A percentile compares a stretch with the other conserved stretches of the same genome.
These are phyloP conservation scores for Pythium rhizo-oryzae DNA, from an alignment of 352 stramenopile genomes.

Conservation along the genomic window DNA sequence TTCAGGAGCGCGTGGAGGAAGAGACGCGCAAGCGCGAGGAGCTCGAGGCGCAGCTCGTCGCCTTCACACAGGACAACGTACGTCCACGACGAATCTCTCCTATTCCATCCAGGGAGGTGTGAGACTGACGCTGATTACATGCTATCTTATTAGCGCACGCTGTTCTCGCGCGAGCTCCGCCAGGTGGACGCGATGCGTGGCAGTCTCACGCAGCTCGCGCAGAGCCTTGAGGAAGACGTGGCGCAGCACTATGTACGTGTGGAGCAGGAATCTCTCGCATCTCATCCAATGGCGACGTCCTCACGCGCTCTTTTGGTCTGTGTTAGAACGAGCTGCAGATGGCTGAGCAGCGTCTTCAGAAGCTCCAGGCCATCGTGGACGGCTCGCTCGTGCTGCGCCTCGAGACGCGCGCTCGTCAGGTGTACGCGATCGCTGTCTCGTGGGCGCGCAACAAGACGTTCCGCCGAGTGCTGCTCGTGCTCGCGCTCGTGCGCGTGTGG, in stretches of 20 bases:
- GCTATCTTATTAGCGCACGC: slow-evolving; percentile 43
- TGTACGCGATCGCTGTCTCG: slow-evolving; percentile 36
- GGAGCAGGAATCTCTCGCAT: too few species aligned
- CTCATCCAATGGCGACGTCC: too few species aligned
- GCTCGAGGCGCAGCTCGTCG: slow-evolving; percentile 62
- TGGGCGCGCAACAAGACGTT: slow-evolving; percentile 59
- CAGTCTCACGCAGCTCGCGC: slow-evolving; percentile 54
- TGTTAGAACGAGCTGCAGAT: slow-evolving; percentile 58
- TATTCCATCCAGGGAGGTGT: background rate
- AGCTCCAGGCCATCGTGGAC: slow-evolving; percentile 39
- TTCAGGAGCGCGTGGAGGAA: slow-evolving; percentile 74
- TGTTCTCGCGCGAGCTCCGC: slow-evolving; percentile 55
- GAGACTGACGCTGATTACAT: background rate
- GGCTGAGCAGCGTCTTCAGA: slow-evolving; percentile 38
- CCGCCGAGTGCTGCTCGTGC: slow-evolving; percentile 52
- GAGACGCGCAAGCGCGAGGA: slow-evolving; percentile 70
- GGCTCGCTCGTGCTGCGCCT: slow-evolving; percentile 48
- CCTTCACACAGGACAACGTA: slow-evolving; percentile 66
- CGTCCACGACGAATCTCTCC: background rate
- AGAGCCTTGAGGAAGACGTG: slow-evolving; percentile 66
- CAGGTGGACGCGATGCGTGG: slow-evolving; percentile 58
- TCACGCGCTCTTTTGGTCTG: background rate
- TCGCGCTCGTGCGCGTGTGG: slow-evolving; percentile 54
- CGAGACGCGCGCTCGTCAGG: slow-evolving; percentile 42
- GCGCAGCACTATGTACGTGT: slow-evolving; percentile 50